Evolutionary conservation across 169 alveolate species (phyloP).

Genomic region (Eimeria tenella): DNA sequence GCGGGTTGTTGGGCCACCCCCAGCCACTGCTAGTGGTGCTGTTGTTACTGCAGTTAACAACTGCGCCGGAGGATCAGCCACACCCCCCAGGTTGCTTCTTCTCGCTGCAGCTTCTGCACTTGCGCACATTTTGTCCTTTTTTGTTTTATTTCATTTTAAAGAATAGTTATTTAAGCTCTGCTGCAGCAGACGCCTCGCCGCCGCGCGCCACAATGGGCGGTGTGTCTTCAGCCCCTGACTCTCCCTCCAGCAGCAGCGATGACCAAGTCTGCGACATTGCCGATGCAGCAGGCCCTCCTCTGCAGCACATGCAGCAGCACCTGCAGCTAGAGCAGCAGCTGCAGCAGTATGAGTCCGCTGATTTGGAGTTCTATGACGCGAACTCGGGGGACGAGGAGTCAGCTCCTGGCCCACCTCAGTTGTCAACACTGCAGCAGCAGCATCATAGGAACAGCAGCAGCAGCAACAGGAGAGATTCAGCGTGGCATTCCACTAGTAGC

Average conservation of each 20-base stretch:
- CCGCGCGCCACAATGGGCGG: not conserved
- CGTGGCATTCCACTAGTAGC: conserved; percentile 33
- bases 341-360: not conserved
- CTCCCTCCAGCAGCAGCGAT: not conserved
- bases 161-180: no score
- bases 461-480: conserved; percentile 20
- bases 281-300: no score
- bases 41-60: no score
- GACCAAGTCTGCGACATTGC: not conserved
- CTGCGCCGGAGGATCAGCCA: no score
- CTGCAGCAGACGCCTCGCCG: no score
- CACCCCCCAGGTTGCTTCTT: no score
- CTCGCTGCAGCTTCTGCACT: no score
- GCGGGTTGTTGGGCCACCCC: no score
- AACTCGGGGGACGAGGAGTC: not conserved
- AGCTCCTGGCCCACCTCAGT: not conserved
- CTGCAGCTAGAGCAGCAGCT: conserved; percentile 11
- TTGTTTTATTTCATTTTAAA: no score
- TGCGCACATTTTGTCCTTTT: no score
- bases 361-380: not conserved
- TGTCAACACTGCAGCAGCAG: not conserved
- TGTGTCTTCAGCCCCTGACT: not conserved
- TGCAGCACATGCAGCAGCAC: no score
- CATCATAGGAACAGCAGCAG: not conserved
- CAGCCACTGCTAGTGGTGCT: no score